Evolutionary conservation across 169 alveolate species (phyloP), one percentile per base, ranked within the genome.

Genomic region (Besnoitia besnoiti): DNA sequence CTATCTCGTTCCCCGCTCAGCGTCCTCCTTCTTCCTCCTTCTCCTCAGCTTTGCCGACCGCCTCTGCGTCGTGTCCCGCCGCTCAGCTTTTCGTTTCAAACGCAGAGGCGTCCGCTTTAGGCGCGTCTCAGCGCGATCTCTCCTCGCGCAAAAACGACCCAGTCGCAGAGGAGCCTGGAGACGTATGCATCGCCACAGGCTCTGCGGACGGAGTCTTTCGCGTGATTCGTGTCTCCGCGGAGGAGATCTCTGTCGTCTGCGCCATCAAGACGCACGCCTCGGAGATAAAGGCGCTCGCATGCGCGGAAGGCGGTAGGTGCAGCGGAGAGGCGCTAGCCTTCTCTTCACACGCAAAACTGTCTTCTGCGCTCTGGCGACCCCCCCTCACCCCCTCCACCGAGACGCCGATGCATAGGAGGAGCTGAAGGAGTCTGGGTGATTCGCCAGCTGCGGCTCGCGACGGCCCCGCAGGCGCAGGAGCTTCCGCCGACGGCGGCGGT

Each of bases 151-250:
- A 30, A 16, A n/a, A 5, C n/a, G 47, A 33, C 80, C 39, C 39
- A 5, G 44, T 1, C 42, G 62, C 62, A 19, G 19, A 10, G 62
- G 30, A 50, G 62, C 62, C 62, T 50, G 19, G 30, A 14, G 80
- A 67, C n/a, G 80, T 42, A 0, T 67, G 80, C 44, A 42, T 67
- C 21, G 80, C 80, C 14, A 35, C 42, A 2, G 80, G 80, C 39
- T 67, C 80, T 21, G 80, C 87, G n/a, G 49, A 39, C 40, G 87
- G 87, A 0, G 87, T 77, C 35, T 21, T 42, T 30, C 5, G 87
- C 3, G 87, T 77, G 33, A 27, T 77, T n/a, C 33, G 59, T 12
- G 61, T 77, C 50, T 40, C 61, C 24, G 40, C 61, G 37, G 55
- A 37, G 35, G 87, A 24, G n/a, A 77, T 77, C 30, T 39, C 87